Conservation (phyloP, 495 filamentous ascomycete species). For the Penicillium pulvis region DNA sequence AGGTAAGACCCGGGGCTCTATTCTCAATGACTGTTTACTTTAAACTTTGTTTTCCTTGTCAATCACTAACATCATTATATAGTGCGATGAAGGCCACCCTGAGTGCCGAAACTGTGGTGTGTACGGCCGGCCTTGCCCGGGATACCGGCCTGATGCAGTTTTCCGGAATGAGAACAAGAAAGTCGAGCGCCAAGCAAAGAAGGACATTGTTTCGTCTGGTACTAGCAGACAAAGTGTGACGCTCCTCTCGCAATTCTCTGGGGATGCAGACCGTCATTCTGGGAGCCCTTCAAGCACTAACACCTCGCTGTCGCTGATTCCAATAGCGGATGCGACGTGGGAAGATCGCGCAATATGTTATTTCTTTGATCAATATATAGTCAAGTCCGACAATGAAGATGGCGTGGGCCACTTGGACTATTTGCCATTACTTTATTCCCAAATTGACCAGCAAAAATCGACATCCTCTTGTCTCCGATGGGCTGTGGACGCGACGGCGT, state of each 20-base stretch:
- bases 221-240: constrained; percentile 5
- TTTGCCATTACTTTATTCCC: constrained; percentile 38
- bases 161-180: constrained; percentile 45
- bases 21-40: constrained; percentile 5
- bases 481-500: constrained; percentile 44
- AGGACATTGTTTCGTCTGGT: constrained; percentile 10
- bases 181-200: constrained; percentile 32
- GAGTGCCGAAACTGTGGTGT: constrained; percentile 44
- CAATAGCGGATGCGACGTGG: constrained; percentile 38
- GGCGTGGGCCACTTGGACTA: constrained; percentile 39
- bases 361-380: constrained; percentile 49
- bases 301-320: constrained; percentile 20
- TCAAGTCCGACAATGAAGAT: constrained; percentile 23
- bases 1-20: constrained; percentile 33
- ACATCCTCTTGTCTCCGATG: constrained; percentile 34
- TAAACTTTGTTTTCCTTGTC: not conserved
- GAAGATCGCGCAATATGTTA: constrained; percentile 46
- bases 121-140: constrained; percentile 47
- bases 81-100: constrained; percentile 50
- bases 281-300: not conserved
- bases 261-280: constrained; percentile 2
- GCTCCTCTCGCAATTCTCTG: constrained; percentile 3
- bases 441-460: constrained; percentile 15
- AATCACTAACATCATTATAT: constrained; percentile 17
- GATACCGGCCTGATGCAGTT: constrained; percentile 43